These are phyloP conservation scores for Clonostachys rosea DNA, from an alignment of 2,329 filamentous ascomycete species.

Conservation along the genomic window DNA sequence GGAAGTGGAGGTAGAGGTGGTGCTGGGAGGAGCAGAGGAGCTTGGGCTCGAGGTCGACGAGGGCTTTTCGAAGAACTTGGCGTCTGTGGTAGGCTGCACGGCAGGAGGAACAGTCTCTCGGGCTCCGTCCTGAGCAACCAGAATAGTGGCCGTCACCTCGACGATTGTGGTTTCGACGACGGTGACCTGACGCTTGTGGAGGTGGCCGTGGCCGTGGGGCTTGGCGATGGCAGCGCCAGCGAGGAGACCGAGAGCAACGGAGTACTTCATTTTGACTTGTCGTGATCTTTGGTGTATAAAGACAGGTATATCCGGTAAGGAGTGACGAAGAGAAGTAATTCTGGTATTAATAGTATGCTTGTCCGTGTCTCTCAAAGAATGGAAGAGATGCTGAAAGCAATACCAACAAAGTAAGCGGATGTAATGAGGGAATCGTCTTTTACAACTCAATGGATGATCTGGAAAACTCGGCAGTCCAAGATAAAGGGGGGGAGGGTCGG, in stretches of 20 bases:
- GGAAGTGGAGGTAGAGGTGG: neutral
- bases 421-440: no score
- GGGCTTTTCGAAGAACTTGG: constrained; percentile 24
- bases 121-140: constrained; percentile 8
- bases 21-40: constrained; percentile 3
- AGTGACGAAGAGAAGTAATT: no score
- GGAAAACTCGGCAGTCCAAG: no score
- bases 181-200: constrained; percentile 31
- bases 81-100: constrained; percentile 37
- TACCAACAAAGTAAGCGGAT: no score
- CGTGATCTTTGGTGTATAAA: no score
- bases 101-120: constrained; percentile 36
- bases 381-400: no score
- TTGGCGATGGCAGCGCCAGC: constrained; percentile 43
- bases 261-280: constrained; percentile 31
- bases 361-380: no score
- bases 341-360: no score
- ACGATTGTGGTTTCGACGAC: constrained; percentile 47
- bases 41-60: constrained; percentile 6
- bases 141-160: constrained; percentile 40
- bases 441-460: no score
- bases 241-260: constrained; percentile 13
- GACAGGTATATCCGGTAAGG: no score
- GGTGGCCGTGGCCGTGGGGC: constrained; percentile 34
- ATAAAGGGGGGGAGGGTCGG: no score